Evolutionary conservation across 441 rosid genomes (phyloP), one percentile per base, ranked within the genome.

Genomic region (Kokia cookei): DNA sequence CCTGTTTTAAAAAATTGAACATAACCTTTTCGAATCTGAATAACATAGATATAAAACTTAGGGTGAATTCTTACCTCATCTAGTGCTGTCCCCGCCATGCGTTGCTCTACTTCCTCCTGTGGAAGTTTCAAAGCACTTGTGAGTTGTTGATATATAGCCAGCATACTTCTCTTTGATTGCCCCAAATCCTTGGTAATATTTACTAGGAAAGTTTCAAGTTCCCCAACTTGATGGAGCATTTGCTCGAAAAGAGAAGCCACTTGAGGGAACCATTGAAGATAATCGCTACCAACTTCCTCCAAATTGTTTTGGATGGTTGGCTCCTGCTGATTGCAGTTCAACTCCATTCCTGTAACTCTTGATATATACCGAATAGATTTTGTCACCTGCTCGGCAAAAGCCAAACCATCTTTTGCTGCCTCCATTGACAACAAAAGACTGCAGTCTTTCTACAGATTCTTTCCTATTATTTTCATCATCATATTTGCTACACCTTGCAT

Each of bases 161-260:
- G 51, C n/a, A 64, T 64, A 2, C 29, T 64, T 64, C 29, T 64
- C 51, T 8, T 42, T 19, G 50, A 42, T 29, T 40, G 69, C 69
- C 69, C 70, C 85, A 73, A 37, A 0, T 79, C 79, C 32, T 62
- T 50, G n/a, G 57, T 69, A 51, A 71, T 60, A 53, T 75, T 64
- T 61, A 47, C 53, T 53, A 75, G 72, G 15, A 40, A 62, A 59
- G 51, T 64, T 77, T 81, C 72, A 29, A 51, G 79, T 10, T 69
- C 62, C 43, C 79, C 82, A 13, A 83, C 72, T 71, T 63, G 71
- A 29, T 47, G 48, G 58, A 81, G 82, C 70, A 26, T 32, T n/a
- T 64, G 53, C 76, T 73, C 80, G 2, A 81, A 40, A 22, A 27
- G 48, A 45, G 77, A 40, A 43, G 77, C 76, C 79, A 82, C 73